Conservation (phyloP, 2,329 filamentous ascomycete species). For the Fusarium temperatum region DNA sequence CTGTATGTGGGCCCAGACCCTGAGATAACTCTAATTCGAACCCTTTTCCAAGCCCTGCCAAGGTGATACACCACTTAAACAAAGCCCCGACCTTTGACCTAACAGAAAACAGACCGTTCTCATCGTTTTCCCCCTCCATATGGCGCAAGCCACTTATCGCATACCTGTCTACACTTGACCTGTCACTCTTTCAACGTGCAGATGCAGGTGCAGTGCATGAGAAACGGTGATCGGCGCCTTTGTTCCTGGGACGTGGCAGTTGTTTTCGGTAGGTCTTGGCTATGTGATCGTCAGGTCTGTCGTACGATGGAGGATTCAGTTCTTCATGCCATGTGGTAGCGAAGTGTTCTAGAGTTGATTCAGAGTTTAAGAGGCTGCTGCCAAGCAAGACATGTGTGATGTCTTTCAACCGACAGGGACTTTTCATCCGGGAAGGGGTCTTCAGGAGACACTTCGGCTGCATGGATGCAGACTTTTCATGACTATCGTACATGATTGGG, state of each 20-base stretch:
- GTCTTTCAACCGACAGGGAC: neutral
- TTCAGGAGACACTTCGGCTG: no score
- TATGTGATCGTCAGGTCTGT: neutral
- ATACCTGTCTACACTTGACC: neutral
- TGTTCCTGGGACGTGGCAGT: neutral
- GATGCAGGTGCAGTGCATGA: neutral
- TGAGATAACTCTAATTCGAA: neutral
- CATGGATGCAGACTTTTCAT: neutral
- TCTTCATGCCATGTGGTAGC: neutral
- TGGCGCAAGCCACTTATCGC: neutral
- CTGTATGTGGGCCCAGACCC: neutral
- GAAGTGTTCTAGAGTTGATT: neutral
- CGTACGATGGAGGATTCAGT: neutral
- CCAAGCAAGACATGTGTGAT: neutral
- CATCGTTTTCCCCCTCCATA: neutral
- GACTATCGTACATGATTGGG: neutral
- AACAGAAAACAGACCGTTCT: neutral
- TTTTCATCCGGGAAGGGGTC: neutral
- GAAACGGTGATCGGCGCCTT: conserved; percentile 8
- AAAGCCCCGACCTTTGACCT: neutral
- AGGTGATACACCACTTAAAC: neutral
- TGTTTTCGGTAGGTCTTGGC: neutral
- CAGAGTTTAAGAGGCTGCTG: neutral
- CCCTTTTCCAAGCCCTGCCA: neutral
- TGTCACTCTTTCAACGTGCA: neutral